Base-by-base conservation (phyloP, 176 grass and related monocot species). In the Phoenix roebelenii region DNA sequence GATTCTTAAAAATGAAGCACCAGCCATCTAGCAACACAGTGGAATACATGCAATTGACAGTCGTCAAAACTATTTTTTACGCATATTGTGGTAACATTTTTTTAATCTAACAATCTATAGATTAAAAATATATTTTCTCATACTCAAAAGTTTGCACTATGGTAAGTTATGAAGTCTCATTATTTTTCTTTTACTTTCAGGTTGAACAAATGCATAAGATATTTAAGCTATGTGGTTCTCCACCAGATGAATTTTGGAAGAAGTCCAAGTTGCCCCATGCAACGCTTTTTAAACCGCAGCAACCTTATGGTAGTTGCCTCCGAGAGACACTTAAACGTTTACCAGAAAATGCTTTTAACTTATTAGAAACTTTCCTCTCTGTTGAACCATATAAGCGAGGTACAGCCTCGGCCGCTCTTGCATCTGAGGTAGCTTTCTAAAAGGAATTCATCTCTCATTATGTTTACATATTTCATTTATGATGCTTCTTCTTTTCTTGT, bases 191-290 rank as follows among this genome's bases (percentile, higher is more conserved):
- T 5, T 71, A 3, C 39, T 5, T 49, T 18, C 67, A 83, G 80
- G 75, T 98, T 0, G 94, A 98, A 66, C 94, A 98, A 84, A 85
- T 98, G 52, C 94, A 98, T 76, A 83, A 79, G 68, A 93, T 98
- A 70, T 92, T 98, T 73, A 98, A 98, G 76, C 79, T 98, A 50
- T 98, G 88, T 54, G 94, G 94, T 28, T 92, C 88, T 18, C 94
- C 88, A 66, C 64, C 68, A 0, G 94, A 98, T 2, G 68, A 58
- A 7, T 98, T 80, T 81, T 98, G 94, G 94, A 72, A 18, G 18
- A 81, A 77, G 20, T 26, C 76, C 12, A 73, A 68, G 15, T 18
- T 79, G 52, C 58, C 92, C 15, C 75, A 88, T 51, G 76, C 84
- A 23, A 80, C 87, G 25, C 70, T 77, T 16, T 98, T 98, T 74